Evolutionary conservation across 805 yeast species (phyloP).

Genomic region (Candida nemodendra): DNA sequence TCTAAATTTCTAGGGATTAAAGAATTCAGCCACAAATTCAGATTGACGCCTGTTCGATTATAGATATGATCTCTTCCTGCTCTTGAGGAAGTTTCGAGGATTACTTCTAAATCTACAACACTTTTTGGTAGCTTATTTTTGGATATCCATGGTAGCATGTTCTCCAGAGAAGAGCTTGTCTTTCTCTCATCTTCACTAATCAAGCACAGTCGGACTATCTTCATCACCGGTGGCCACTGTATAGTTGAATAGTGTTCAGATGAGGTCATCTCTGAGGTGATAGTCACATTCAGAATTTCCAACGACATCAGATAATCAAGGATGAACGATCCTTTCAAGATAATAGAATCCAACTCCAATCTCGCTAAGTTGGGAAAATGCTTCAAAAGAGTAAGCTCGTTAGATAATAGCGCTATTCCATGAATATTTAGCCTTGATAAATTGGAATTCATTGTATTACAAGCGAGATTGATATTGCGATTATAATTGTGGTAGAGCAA

Average conservation of each 20-base stretch:
- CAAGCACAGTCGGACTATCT: conserved; percentile 1
- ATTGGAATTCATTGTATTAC: background rate
- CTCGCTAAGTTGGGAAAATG: conserved; percentile 3
- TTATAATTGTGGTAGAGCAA: conserved; percentile 1
- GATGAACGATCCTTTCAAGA: too few relatives aligned
- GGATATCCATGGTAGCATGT: conserved; percentile 5
- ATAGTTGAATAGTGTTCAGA: conserved; percentile 1
- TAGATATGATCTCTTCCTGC: conserved; percentile 13
- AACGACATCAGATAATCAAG: too few relatives aligned
- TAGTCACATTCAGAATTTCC: conserved; percentile 2
- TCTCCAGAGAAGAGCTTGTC: conserved; percentile 6
- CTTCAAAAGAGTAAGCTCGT: conserved; percentile 4
- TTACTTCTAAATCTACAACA: conserved; percentile 2
- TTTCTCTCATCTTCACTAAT: conserved; percentile 13
- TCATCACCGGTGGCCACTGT: conserved; percentile 11
- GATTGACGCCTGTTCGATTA: conserved; percentile 6
- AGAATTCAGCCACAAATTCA: conserved; percentile 4
- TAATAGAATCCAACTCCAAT: too few relatives aligned
- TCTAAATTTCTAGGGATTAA: conserved; percentile 7
- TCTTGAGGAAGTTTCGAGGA: conserved; percentile 9
- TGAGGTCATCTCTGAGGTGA: conserved; percentile 10
- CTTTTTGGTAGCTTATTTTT: conserved; percentile 5
- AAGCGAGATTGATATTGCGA: background rate
- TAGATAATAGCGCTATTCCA: conserved; percentile 3
- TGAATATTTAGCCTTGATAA: conserved; percentile 1